Evolutionary conservation across 1,139 yeast genomes (phyloP).

Genomic region (Nematodospora anomalae): DNA sequence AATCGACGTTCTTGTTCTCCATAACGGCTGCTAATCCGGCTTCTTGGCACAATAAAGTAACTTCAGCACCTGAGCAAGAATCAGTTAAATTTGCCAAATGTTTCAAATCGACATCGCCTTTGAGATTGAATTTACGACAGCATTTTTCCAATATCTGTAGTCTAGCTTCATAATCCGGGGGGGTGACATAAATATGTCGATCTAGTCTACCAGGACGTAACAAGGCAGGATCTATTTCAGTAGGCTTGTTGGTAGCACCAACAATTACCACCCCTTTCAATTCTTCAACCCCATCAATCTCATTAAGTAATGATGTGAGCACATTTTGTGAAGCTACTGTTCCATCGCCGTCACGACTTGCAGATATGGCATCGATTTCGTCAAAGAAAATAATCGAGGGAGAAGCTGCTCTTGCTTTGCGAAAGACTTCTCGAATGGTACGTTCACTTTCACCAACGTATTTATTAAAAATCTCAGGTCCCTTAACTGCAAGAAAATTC

Average conservation of each 20-base stretch:
- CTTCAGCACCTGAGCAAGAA: conserved; percentile 97
- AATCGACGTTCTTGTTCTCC: conserved; percentile 59
- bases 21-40: conserved; percentile 92
- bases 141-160: conserved; percentile 71
- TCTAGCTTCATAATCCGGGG: conserved; percentile 83
- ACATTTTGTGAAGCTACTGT: conserved; percentile 83
- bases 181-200: conserved; percentile 86
- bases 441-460: conserved; percentile 94
- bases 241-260: conserved; percentile 95
- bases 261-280: conserved; percentile 88
- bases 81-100: conserved; percentile 65
- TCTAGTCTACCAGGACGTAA: conserved; percentile 94
- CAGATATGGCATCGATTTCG: conserved; percentile 90
- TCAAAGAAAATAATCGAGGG: conserved; percentile 93
- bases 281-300: conserved; percentile 95
- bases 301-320: conserved; percentile 83
- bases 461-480: conserved; percentile 92
- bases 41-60: conserved; percentile 87
- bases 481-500: conserved; percentile 89
- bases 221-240: conserved; percentile 86
- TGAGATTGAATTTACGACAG: conserved; percentile 55
- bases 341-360: conserved; percentile 62
- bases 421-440: conserved; percentile 82
- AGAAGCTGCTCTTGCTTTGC: conserved; percentile 90
- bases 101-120: conserved; percentile 41